Evolutionary conservation across 1,139 yeast genomes (phyloP).

Genomic region (Diutina siamensis): DNA sequence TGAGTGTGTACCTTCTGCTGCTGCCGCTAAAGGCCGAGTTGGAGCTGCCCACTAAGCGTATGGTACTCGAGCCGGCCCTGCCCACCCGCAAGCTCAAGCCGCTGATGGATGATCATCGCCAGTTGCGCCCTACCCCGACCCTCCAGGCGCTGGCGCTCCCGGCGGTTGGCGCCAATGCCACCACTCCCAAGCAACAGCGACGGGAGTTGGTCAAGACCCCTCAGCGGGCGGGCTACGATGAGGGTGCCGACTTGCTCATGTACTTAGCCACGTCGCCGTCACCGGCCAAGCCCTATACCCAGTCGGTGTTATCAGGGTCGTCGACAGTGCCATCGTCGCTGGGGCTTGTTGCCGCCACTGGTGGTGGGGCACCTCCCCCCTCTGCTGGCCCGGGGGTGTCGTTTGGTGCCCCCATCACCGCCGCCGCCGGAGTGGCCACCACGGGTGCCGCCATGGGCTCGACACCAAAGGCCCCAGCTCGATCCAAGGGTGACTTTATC

Average conservation of each 20-base stretch:
- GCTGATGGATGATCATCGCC: not conserved
- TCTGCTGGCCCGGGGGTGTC: no score
- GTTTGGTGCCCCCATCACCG: no score
- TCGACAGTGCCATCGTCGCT: not conserved
- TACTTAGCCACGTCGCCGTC: conserved; percentile 82
- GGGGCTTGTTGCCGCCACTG: not conserved
- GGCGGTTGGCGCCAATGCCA: no score
- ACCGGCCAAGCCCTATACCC: conserved; percentile 29
- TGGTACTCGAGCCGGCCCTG: conserved; percentile 4
- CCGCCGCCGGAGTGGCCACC: conserved; percentile 7
- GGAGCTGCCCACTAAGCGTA: conserved; percentile 4
- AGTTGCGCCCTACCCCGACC: not conserved
- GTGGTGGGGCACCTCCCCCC: not conserved
- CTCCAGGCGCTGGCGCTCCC: conserved; percentile 2
- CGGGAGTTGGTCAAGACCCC: conserved; percentile 8
- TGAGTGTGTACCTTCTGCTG: conserved; percentile 3
- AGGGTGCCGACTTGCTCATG: conserved; percentile 76
- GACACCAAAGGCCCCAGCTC: not conserved
- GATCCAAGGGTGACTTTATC: conserved; percentile 16
- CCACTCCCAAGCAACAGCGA: conserved; percentile 10
- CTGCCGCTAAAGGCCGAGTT: conserved; percentile 1
- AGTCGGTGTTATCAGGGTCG: not conserved
- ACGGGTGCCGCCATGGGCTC: not conserved
- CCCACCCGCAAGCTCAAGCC: not conserved
- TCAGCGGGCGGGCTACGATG: conserved; percentile 25